phyloP scores from a whole-genome alignment of 768 basidiomycete genomes.

The Pulveroboletus sp. region DNA sequence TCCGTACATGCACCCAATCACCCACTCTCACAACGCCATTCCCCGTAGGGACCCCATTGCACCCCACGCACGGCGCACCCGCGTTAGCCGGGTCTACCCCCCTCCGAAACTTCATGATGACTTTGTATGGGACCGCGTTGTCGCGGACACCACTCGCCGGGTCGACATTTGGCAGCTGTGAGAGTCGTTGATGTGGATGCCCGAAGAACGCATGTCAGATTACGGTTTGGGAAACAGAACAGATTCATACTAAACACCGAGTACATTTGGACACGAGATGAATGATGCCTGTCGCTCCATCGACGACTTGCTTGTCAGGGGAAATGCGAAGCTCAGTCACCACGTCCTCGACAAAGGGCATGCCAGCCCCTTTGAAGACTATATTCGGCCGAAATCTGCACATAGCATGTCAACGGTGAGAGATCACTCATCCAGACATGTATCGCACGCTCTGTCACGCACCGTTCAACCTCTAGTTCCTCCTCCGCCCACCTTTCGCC shows the following conservation, averaged over 20 bases:
- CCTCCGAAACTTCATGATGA: constrained; percentile 66
- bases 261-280: constrained; percentile 63
- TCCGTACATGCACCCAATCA: constrained; percentile 50
- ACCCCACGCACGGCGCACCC: constrained; percentile 60
- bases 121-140: constrained; percentile 70
- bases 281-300: constrained; percentile 30
- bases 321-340: constrained; percentile 60
- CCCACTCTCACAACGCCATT: constrained; percentile 56
- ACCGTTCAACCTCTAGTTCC: constrained; percentile 57
- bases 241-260: constrained; percentile 60
- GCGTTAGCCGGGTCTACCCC: constrained; percentile 48
- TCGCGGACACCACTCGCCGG: constrained; percentile 61
- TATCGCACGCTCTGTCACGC: constrained; percentile 7
- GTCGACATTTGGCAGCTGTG: constrained; percentile 69
- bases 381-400: constrained; percentile 75
- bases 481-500: constrained; percentile 49
- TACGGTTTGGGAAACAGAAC: neutral
- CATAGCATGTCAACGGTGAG: constrained; percentile 6
- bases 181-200: constrained; percentile 2
- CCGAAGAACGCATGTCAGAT: constrained; percentile 1
- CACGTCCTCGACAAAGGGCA: constrained; percentile 67
- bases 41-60: constrained; percentile 52
- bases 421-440: neutral
- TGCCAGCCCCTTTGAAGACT: constrained; percentile 56
- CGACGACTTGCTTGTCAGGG: constrained; percentile 23